These are phyloP conservation scores for Dunaliella sp. DNA, from an alignment of 139 green algal genomes.

Conservation along the genomic window DNA sequence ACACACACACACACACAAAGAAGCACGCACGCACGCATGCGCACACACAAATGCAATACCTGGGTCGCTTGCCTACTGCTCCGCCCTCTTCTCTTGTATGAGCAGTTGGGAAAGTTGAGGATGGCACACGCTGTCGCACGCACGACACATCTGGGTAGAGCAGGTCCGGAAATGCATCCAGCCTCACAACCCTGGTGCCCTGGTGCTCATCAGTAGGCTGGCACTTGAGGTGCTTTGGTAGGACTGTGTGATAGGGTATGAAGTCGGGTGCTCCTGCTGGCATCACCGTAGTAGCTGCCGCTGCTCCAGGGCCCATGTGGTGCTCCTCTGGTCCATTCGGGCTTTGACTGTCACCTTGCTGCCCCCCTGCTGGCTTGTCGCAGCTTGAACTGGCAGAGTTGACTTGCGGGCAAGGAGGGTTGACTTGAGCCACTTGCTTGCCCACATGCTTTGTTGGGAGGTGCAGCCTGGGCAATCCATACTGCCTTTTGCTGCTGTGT, in stretches of 20 bases:
- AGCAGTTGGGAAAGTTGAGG: neutral
- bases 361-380: neutral
- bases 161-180: neutral
- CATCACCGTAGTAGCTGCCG: too few relatives aligned
- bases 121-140: neutral
- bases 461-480: neutral
- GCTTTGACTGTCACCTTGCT: too few relatives aligned
- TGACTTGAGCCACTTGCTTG: neutral
- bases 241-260: neutral
- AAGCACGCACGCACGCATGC: neutral
- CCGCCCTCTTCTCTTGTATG: neutral
- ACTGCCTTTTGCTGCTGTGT: neutral
- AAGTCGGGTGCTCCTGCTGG: neutral
- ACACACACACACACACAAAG: neutral
- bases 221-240: neutral
- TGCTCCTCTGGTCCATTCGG: too few relatives aligned
- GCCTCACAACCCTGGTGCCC: neutral
- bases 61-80: neutral
- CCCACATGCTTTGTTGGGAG: neutral
- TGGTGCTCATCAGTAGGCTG: neutral
- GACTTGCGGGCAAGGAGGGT: neutral
- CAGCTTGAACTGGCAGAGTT: neutral
- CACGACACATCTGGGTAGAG: neutral
- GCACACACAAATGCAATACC: neutral
- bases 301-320: too few relatives aligned